phyloP scores from a whole-genome alignment of 1,284 basidiomycete genomes.

The Mrakiaceae sp. region DNA sequence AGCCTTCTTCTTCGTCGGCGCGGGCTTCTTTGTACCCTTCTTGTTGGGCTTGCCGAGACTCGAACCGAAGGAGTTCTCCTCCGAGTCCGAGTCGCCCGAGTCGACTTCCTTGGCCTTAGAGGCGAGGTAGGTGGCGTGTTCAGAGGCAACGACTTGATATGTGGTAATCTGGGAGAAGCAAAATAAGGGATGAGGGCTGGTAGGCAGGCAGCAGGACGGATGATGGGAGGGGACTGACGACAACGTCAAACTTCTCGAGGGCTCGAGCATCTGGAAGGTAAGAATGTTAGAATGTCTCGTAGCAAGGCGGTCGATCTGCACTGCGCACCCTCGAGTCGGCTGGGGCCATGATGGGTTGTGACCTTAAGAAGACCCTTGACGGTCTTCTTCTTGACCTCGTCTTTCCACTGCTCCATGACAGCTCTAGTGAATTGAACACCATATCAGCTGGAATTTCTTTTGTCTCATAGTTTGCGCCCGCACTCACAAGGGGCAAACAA shows the following conservation, averaged over 20 bases:
- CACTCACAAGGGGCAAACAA: constrained; percentile 55
- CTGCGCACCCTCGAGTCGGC: constrained; percentile 51
- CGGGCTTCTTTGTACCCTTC: constrained; percentile 38
- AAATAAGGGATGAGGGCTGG: neutral
- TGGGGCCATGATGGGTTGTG: constrained; percentile 68
- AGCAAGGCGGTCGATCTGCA: neutral
- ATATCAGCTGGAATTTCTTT: neutral
- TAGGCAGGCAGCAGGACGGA: neutral
- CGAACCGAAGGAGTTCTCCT: constrained; percentile 1
- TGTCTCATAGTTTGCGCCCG: neutral
- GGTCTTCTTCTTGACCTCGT: constrained; percentile 71
- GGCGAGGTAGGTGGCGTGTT: constrained; percentile 14
- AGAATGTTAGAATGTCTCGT: neutral
- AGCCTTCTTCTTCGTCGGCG: constrained; percentile 35
- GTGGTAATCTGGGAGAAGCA: constrained; percentile 46
- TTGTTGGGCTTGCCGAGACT: constrained; percentile 27
- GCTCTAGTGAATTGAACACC: constrained; percentile 31
- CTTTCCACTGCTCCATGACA: constrained; percentile 83
- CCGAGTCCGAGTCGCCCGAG: neutral
- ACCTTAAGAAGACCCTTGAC: constrained; percentile 50
- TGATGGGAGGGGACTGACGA: constrained; percentile 37
- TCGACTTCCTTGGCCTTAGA: neutral
- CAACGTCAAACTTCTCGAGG: constrained; percentile 57
- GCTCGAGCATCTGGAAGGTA: constrained; percentile 44
- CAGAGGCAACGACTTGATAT: constrained; percentile 44